phyloP scores from a whole-genome alignment of 2,329 filamentous ascomycete genomes.

The Acephala macrosclerotiorum region DNA sequence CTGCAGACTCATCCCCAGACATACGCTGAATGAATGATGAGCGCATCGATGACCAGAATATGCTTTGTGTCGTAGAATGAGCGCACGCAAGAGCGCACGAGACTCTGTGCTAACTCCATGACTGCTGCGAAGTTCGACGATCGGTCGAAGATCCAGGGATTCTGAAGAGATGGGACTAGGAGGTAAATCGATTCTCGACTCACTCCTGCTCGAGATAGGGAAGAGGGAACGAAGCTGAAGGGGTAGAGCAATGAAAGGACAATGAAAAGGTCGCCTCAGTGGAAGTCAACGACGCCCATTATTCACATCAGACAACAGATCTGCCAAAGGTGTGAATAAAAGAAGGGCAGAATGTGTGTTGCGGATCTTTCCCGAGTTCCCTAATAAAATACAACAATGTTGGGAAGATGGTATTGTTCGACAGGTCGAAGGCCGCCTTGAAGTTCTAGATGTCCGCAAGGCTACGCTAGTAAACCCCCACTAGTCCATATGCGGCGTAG shows the following conservation, averaged over 20 bases:
- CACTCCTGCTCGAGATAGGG: background rate
- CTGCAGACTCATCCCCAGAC: conserved; percentile 40
- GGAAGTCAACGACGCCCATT: conserved; percentile 31
- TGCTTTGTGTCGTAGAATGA: conserved; percentile 88
- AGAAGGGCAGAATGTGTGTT: background rate
- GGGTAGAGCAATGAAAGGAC: conserved; percentile 8
- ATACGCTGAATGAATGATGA: conserved; percentile 76
- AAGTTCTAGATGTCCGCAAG: conserved; percentile 3
- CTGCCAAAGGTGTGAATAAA: conserved; percentile 25
- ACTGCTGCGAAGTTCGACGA: background rate
- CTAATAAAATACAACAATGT: conserved; percentile 9
- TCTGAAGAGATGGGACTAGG: background rate
- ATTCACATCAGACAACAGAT: conserved; percentile 32
- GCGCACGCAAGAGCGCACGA: conserved; percentile 86
- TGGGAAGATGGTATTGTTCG: background rate
- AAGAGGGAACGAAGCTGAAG: background rate
- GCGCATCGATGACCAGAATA: conserved; percentile 81
- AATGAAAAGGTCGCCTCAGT: conserved; percentile 20
- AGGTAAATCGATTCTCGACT: background rate
- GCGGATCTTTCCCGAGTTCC: background rate
- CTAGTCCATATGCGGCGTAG: background rate
- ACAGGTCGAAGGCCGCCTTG: background rate
- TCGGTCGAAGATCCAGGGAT: background rate
- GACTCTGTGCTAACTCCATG: conserved; percentile 75
- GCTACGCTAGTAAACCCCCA: background rate